phyloP scores from a whole-genome alignment of 768 basidiomycete genomes.

The Pisolithus microcarpus region DNA sequence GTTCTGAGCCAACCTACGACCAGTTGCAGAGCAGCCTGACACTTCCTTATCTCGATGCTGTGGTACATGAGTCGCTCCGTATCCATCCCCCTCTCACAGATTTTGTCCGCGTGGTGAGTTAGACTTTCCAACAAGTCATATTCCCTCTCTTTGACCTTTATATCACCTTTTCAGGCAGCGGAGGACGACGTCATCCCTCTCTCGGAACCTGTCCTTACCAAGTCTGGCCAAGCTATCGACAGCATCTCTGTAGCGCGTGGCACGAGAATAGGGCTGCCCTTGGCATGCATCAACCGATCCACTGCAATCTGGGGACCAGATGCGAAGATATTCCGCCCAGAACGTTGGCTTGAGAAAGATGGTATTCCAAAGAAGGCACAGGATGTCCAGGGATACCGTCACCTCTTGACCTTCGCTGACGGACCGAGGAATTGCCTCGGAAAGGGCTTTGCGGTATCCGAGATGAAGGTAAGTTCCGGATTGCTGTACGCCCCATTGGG shows the following conservation, averaged over 20 bases:
- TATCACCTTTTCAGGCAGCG: constrained; percentile 21
- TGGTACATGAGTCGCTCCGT: constrained; percentile 19
- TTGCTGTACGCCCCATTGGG: not conserved
- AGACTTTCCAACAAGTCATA: too few relatives aligned
- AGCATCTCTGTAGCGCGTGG: constrained; percentile 33
- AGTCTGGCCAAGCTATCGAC: constrained; percentile 24
- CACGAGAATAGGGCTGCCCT: constrained; percentile 25
- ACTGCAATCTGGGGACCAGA: constrained; percentile 23
- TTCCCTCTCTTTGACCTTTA: not conserved
- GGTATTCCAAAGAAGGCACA: constrained; percentile 10
- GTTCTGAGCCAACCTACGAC: constrained; percentile 33
- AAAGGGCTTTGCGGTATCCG: constrained; percentile 23
- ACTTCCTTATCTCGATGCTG: constrained; percentile 33
- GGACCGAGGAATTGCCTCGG: constrained; percentile 24
- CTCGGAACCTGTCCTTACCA: constrained; percentile 22
- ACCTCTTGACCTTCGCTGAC: constrained; percentile 24
- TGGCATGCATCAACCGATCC: not conserved
- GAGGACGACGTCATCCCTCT: constrained; percentile 35
- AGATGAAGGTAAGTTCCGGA: constrained; percentile 16
- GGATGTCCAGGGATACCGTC: constrained; percentile 21
- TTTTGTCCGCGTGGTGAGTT: constrained; percentile 25
- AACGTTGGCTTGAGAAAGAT: constrained; percentile 12
- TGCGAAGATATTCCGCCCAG: constrained; percentile 17
- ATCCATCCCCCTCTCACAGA: constrained; percentile 29
- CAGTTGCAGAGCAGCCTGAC: constrained; percentile 26